Evolutionary conservation across 345 rosid genomes (phyloP).

Genomic region (Pugionium cornutum): DNA sequence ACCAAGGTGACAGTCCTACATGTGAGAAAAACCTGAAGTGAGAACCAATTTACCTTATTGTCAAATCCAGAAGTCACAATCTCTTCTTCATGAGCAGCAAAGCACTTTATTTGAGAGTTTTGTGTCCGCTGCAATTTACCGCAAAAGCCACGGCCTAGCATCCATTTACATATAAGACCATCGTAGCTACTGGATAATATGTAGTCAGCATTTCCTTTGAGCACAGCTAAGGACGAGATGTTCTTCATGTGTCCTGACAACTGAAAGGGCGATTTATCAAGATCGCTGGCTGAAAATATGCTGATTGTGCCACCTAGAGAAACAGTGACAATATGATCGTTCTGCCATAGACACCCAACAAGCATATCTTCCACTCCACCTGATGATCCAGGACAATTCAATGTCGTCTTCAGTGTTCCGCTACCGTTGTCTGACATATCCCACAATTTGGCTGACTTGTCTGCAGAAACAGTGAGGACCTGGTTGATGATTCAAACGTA

Average conservation of each 20-base stretch:
- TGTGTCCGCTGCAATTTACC: constrained; percentile 77
- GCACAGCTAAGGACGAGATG: constrained; percentile 66
- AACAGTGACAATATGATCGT: constrained; percentile 78
- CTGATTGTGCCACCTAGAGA: constrained; percentile 91
- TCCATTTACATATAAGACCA: constrained; percentile 87
- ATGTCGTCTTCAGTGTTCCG: constrained; percentile 68
- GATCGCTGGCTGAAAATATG: constrained; percentile 73
- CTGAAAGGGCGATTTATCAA: constrained; percentile 66
- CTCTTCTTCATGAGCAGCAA: constrained; percentile 83
- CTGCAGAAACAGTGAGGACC: constrained; percentile 94
- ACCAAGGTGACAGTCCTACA: constrained; percentile 9
- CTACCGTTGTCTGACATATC: constrained; percentile 71
- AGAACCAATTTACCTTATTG: constrained; percentile 63
- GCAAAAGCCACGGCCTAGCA: constrained; percentile 80
- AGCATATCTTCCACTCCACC: constrained; percentile 96
- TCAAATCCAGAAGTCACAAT: constrained; percentile 85
- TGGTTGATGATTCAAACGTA: constrained; percentile 38
- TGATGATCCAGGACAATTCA: constrained; percentile 60
- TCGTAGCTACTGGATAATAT: constrained; percentile 84
- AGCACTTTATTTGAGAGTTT: constrained; percentile 77
- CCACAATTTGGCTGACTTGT: constrained; percentile 96
- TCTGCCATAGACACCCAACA: constrained; percentile 95
- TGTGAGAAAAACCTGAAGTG: neutral
- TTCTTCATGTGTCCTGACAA: constrained; percentile 91
- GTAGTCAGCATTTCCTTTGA: constrained; percentile 59